Evolutionary conservation across 805 yeast genomes (phyloP), one percentile per base, ranked within the genome.

Genomic region (Saccharomycopsis selenospora): DNA sequence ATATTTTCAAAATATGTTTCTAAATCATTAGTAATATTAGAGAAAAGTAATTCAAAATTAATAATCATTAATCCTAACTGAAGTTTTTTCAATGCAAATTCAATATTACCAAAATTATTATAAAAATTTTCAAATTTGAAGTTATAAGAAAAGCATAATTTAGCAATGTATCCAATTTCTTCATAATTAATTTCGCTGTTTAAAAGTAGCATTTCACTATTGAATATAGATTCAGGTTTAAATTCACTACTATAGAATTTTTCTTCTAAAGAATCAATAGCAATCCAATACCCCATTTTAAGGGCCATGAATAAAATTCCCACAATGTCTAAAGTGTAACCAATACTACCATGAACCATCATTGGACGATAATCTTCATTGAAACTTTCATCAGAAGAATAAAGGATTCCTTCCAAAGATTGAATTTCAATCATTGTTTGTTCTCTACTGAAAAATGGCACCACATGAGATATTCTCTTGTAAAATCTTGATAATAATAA

Each of bases 91-190:
- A 52, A 22, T 8, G 40, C 55, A 47, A 43, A 44, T 4, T 52
- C 48, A 10, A 52, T 23, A 26, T 43, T 43, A 18, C 33, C 18
- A 24, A 49, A 52, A n/a, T 46, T 40, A 14, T 25, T 36, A 38
- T 43, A 52, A 28, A 52, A 40, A 27, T 40, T 46, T 13, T 46
- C 47, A 24, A 52, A 33, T 13, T n/a, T 30, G 23, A 52, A 46
- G 26, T 52, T 46, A 33, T 40, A 52, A 2, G 51, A 46, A 28
- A 46, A 48, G 26, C 53, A 49, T 5, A 36, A 17, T 26, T 49
- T 49, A 5, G 55, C 55, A n/a, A 52, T 17, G 28, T 47, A 36
- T 18, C 46, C 38, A 27, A 26, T 46, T 27, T 44, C 17, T 13
- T 44, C 44, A 4, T 44, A 26, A 3, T 42, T 26, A 6, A 48